Percentiles rank a stretch among this genome's conserved stretches.
Evolutionary conservation across 2,329 filamentous ascomycete species (phyloP).

Genomic region (Hypoxylon sp.): DNA sequence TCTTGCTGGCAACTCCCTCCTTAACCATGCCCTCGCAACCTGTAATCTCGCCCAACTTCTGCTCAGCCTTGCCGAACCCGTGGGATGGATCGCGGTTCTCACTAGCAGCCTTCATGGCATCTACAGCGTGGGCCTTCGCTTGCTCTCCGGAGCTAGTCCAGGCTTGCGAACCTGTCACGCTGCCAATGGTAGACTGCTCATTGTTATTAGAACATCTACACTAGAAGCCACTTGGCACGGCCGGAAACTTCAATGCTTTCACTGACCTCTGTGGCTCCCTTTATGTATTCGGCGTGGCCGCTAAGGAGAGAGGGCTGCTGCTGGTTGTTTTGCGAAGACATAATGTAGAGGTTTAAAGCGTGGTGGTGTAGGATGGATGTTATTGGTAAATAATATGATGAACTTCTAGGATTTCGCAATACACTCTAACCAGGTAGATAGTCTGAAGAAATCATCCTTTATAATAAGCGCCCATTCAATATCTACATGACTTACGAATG

Average conservation of each 20-base stretch:
- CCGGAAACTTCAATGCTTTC: not conserved
- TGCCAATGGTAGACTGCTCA: conserved; percentile 71
- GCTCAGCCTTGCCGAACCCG: conserved; percentile 75
- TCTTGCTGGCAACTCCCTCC: conserved; percentile 69
- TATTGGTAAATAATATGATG: not conserved
- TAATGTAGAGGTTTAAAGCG: conserved; percentile 52
- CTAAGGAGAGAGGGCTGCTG: conserved; percentile 72
- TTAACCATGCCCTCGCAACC: conserved; percentile 80
- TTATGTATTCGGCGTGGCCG: conserved; percentile 77
- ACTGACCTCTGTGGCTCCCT: conserved; percentile 75
- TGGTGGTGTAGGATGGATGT: conserved; percentile 25
- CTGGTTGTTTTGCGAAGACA: conserved; percentile 54
- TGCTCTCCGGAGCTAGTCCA: conserved; percentile 76
- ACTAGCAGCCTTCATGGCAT: conserved; percentile 73
- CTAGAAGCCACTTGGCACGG: not conserved
- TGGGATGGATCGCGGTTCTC: conserved; percentile 68
- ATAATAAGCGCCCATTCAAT: conserved; percentile 13
- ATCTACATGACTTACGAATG: conserved; percentile 1
- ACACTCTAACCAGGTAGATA: not conserved
- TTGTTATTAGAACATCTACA: conserved; percentile 9
- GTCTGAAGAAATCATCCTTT: conserved; percentile 15
- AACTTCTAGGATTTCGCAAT: not conserved
- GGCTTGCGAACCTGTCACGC: conserved; percentile 71
- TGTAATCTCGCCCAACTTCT: conserved; percentile 73
- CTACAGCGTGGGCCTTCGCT: conserved; percentile 74